A percentile compares a stretch with the other conserved stretches of the same genome.
Evolutionary conservation across 495 filamentous ascomycete genomes (phyloP).

Genomic region (Parathielavia hyrcaniae): DNA sequence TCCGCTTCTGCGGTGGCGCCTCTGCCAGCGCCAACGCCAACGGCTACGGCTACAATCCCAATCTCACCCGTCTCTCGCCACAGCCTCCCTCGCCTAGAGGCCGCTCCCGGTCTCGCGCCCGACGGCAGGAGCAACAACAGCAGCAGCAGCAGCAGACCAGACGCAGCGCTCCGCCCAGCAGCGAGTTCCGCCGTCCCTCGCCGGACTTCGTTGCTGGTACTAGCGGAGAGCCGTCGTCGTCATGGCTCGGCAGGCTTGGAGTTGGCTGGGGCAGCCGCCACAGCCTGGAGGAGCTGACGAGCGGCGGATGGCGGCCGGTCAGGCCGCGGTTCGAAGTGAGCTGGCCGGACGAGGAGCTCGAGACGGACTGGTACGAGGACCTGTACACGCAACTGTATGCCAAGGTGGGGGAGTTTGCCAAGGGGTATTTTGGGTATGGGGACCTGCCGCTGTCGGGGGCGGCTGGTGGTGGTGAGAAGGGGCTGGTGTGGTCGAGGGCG

Average conservation of each 20-base stretch:
- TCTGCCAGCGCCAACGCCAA: not conserved
- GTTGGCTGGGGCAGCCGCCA: not conserved
- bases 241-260: not conserved
- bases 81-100: not conserved
- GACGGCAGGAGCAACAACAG: not conserved
- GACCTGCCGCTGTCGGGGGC: slow-evolving; percentile 5
- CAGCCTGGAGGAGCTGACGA: not conserved
- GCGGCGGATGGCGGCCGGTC: slow-evolving; percentile 16
- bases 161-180: not conserved
- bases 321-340: slow-evolving; percentile 11
- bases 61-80: not conserved
- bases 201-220: not conserved
- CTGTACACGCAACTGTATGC: slow-evolving; percentile 17
- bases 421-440: slow-evolving; percentile 15
- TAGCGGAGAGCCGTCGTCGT: not conserved
- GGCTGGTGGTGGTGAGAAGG: not conserved
- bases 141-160: not conserved
- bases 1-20: slow-evolving; percentile 5
- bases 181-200: slow-evolving; percentile 1
- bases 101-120: not conserved
- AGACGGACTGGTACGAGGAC: slow-evolving; percentile 20
- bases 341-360: slow-evolving; percentile 12
- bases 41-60: slow-evolving; percentile 4
- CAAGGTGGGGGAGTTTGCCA: slow-evolving; percentile 6
- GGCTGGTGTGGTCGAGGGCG: slow-evolving; percentile 15